Conservation (phyloP, 768 basidiomycete species). For the Kwoniella sp. region DNA sequence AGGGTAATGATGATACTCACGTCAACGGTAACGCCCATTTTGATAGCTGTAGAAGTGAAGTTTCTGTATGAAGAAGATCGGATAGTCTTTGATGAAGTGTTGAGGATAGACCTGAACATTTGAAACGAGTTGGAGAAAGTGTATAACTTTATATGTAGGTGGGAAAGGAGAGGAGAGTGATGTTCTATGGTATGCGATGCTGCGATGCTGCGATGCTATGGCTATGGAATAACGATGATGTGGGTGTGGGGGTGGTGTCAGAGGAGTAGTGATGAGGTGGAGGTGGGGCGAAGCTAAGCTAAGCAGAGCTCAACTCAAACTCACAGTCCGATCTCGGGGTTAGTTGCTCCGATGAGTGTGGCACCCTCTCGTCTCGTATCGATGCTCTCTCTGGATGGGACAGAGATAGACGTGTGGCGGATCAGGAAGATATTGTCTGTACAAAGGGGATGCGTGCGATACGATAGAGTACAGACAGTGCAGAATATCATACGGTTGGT, state of each 20-base stretch:
- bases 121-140: slow-evolving; percentile 2
- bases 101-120: slow-evolving; percentile 36
- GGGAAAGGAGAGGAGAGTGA: not conserved
- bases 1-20: too few species aligned
- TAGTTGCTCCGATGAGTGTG: slow-evolving; percentile 1
- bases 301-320: too few species aligned
- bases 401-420: too few species aligned
- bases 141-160: not conserved
- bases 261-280: slow-evolving; percentile 8
- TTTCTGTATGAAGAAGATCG: slow-evolving; percentile 22
- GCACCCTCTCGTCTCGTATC: too few species aligned
- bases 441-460: too few species aligned
- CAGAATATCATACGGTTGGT: too few species aligned
- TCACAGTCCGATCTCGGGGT: not conserved
- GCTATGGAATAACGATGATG: not conserved
- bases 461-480: too few species aligned
- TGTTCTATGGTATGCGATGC: not conserved
- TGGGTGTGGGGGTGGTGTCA: not conserved
- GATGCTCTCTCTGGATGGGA: too few species aligned
- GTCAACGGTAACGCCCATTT: slow-evolving; percentile 54
- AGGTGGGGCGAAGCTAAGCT: slow-evolving; percentile 10
- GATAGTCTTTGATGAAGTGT: slow-evolving; percentile 14
- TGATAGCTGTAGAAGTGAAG: slow-evolving; percentile 46
- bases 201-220: too few species aligned
- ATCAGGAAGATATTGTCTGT: too few species aligned